These are phyloP conservation scores for Helenozyma rhizophorensis DNA, from an alignment of 805 yeast genomes.

Conservation along the genomic window DNA sequence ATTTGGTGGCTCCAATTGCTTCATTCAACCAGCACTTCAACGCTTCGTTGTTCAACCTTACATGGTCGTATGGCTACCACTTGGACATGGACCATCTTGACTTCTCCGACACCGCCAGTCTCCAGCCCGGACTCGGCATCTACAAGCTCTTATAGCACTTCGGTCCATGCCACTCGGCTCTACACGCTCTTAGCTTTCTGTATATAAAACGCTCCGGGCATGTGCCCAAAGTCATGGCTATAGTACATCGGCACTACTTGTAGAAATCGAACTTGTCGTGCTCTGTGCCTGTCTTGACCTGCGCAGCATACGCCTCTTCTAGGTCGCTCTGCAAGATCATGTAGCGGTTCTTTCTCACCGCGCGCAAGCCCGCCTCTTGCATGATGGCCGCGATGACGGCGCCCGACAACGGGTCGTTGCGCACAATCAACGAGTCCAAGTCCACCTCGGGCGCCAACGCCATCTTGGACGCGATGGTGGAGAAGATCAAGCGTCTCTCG, in stretches of 20 bases:
- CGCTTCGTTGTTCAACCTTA: slow-evolving; percentile 34
- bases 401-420: slow-evolving; percentile 97
- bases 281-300: slow-evolving; percentile 92
- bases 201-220: no score
- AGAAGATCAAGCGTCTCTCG: slow-evolving; percentile 93
- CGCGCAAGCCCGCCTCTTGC: slow-evolving; percentile 99
- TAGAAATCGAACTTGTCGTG: slow-evolving; percentile 97
- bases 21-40: slow-evolving; percentile 32
- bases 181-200: no score
- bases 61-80: slow-evolving; percentile 43
- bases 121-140: slow-evolving; percentile 62
- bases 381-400: slow-evolving; percentile 97
- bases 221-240: no score
- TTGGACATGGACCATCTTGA: slow-evolving; percentile 76
- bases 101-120: slow-evolving; percentile 37
- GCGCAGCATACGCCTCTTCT: slow-evolving; percentile 96
- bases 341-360: slow-evolving; percentile 96
- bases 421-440: slow-evolving; percentile 85
- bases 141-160: slow-evolving; percentile 35
- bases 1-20: slow-evolving; percentile 38
- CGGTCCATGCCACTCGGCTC: no score
- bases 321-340: slow-evolving; percentile 93
- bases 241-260: no score
- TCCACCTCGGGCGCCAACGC: slow-evolving; percentile 97
- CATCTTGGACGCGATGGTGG: slow-evolving; percentile 96